Percentiles rank a stretch among this genome's conserved stretches.
phyloP scores from a whole-genome alignment of 2,329 filamentous ascomycete genomes.

The Aureobasidium lini region DNA sequence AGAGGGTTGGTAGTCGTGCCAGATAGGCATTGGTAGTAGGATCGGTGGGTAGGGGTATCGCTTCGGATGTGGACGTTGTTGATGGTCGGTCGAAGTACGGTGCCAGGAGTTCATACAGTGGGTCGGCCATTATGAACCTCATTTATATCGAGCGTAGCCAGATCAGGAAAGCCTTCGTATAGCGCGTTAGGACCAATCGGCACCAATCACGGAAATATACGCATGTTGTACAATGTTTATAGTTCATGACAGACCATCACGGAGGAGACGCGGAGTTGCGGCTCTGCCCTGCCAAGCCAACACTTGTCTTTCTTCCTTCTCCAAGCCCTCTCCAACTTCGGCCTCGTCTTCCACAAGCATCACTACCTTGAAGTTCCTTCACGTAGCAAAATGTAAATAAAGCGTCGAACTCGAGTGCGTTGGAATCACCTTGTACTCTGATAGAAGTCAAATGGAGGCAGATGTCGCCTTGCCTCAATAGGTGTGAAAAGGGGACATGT shows the following conservation, averaged over 20 bases:
- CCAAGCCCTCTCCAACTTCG: not conserved
- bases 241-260: not conserved
- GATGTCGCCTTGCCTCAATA: too few relatives aligned
- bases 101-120: conserved; percentile 65
- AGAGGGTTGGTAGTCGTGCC: conserved; percentile 66
- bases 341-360: not conserved
- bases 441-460: too few relatives aligned
- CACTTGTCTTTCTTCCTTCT: not conserved
- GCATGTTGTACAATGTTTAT: not conserved
- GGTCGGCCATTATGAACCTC: conserved; percentile 38
- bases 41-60: conserved; percentile 37
- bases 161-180: not conserved
- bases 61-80: conserved; percentile 18
- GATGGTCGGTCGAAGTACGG: conserved; percentile 47
- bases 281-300: conserved; percentile 2
- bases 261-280: not conserved
- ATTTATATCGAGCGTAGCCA: not conserved
- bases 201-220: not conserved
- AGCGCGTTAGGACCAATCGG: not conserved
- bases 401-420: too few relatives aligned
- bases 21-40: conserved; percentile 62
- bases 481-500: too few relatives aligned
- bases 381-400: too few relatives aligned
- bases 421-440: too few relatives aligned
- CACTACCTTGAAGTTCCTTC: not conserved